phyloP scores from a whole-genome alignment of 176 grass and related monocot genomes.

The Alloteropsis semialata region DNA sequence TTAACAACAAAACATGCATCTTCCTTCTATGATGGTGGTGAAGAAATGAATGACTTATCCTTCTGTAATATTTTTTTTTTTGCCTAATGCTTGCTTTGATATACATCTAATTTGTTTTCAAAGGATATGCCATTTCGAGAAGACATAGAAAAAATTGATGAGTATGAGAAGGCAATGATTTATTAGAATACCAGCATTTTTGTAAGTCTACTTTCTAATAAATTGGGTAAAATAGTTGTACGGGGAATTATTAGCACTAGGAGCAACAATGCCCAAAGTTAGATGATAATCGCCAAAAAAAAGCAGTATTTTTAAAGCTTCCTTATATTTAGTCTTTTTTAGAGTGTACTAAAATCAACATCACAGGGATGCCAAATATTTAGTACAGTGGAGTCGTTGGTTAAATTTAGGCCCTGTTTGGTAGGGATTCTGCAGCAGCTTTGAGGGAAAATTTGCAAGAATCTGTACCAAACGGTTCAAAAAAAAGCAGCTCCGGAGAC shows the following conservation, averaged over 20 bases:
- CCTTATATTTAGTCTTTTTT: not conserved
- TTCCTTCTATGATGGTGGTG: not conserved
- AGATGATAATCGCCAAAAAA: not conserved
- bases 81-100: not conserved
- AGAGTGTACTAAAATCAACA: not conserved
- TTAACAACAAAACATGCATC: not conserved
- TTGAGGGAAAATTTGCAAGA: too few species aligned
- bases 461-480: too few species aligned
- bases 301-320: not conserved
- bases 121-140: constrained; percentile 9
- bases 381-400: not conserved
- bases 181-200: not conserved
- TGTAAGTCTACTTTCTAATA: not conserved
- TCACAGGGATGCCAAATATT: not conserved
- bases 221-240: not conserved
- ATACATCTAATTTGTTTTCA: not conserved
- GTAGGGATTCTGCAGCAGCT: too few species aligned
- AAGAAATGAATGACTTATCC: not conserved
- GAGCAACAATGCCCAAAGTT: not conserved
- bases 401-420: too few species aligned
- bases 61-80: not conserved
- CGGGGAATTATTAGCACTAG: not conserved
- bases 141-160: not conserved
- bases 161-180: not conserved
- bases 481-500: too few species aligned